phyloP scores from a whole-genome alignment of 2,329 filamentous ascomycete species.

The Talaromyces sp. region DNA sequence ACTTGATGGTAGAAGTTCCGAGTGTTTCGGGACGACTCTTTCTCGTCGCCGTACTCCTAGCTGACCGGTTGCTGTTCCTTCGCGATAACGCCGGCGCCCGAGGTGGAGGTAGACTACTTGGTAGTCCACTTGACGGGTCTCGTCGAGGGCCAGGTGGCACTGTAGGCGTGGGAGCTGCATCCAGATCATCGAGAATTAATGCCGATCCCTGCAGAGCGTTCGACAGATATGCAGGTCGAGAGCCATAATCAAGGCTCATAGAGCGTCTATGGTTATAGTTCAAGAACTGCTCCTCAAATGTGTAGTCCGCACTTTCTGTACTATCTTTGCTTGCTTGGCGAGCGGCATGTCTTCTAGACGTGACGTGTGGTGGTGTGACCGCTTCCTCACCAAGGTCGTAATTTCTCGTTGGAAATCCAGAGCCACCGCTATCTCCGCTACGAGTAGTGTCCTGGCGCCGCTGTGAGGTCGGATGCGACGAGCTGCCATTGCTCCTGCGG shows the following conservation, averaged over 20 bases:
- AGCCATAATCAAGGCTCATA: constrained; percentile 42
- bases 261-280: constrained; percentile 33
- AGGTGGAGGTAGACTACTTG: constrained; percentile 21
- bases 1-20: constrained; percentile 31
- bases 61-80: constrained; percentile 41
- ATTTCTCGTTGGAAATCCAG: constrained; percentile 12
- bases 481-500: constrained; percentile 74
- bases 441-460: constrained; percentile 61
- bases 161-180: constrained; percentile 80
- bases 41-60: constrained; percentile 32
- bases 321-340: constrained; percentile 68
- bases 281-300: constrained; percentile 9
- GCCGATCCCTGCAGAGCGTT: constrained; percentile 22
- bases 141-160: constrained; percentile 73
- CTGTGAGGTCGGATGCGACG: constrained; percentile 59
- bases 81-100: constrained; percentile 33
- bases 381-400: constrained; percentile 26
- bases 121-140: constrained; percentile 35
- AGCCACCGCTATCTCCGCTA: constrained; percentile 29
- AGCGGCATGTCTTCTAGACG: constrained; percentile 40
- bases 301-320: constrained; percentile 65
- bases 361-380: constrained; percentile 11
- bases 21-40: constrained; percentile 38
- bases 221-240: constrained; percentile 29
- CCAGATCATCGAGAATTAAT: constrained; percentile 50